Base-by-base conservation (phyloP, 192 early-diverging fungal species). In the Coemansia sp. region DNA sequence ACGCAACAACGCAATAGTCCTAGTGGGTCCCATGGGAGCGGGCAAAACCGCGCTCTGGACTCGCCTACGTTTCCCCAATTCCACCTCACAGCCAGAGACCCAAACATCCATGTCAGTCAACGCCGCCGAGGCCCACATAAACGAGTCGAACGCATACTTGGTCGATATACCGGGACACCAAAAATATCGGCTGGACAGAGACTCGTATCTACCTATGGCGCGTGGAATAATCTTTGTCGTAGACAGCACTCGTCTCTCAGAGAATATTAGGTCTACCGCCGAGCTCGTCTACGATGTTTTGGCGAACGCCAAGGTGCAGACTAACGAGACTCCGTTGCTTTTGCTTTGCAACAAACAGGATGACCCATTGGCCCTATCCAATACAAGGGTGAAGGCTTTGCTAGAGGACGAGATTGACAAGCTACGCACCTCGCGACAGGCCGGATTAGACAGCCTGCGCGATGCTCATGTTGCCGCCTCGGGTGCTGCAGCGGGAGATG, bases 121-220 rank as follows among this genome's bases (percentile, higher is more conserved):
- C 21, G 64, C 69, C 6, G 66, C 72, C 10, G 68, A 74, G 23
- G 62, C 62, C 1, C 30, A 49, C 6, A 21, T 81, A 33, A 67
- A 71, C 32, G 75, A 63, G 46, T 37, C 58, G 11, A 42, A 26
- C 0, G 67, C 68, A 6, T 66, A 89, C 38, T 61, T 94, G 30
- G 89, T 96, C 11, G 95, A 96, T 75, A 73, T 96, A 23, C 95
- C 95, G 9, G 95, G 95, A n/a, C 94, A 95, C 72, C 90, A 92
- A 67, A 92, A 90, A 62, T 84, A 93, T 19, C 85, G 91, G 6
- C 91, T 90, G 78, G 88, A 88, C 60, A 89, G 88, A 37, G 75
- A 87, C 52, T 89, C 94, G 43, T 90, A 88, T 71, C 72, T 91
- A 62, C 84, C 89, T 2, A 80, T 88, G 17, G 86, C 93, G 1